phyloP scores from a whole-genome alignment of 805 yeast species.

The Candida corydali region DNA sequence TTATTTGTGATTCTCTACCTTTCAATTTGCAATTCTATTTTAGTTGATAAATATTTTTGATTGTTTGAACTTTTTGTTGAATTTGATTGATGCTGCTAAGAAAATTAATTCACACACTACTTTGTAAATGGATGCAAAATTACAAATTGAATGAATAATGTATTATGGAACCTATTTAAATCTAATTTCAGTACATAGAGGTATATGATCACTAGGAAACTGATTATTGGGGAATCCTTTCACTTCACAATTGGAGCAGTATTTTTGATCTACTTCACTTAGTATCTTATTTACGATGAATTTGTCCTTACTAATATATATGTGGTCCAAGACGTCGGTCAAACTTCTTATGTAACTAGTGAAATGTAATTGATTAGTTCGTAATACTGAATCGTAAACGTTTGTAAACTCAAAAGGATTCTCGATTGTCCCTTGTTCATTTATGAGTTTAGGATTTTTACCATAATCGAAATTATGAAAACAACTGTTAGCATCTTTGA shows the following conservation, averaged over 20 bases:
- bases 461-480: conserved; percentile 16
- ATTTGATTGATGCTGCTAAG: background rate
- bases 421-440: conserved; percentile 8
- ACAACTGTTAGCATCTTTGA: conserved; percentile 10
- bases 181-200: conserved; percentile 25
- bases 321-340: conserved; percentile 54
- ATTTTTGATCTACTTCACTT: conserved; percentile 43
- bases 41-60: too few species aligned
- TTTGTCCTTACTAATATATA: conserved; percentile 46
- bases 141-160: too few species aligned
- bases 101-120: background rate
- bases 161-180: conserved; percentile 11
- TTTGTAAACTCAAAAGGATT: conserved; percentile 15
- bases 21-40: too few species aligned
- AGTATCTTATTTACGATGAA: conserved; percentile 41
- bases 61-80: background rate
- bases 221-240: conserved; percentile 52
- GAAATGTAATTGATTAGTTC: conserved; percentile 13
- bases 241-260: conserved; percentile 19
- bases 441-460: conserved; percentile 11
- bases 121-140: conserved; percentile 3
- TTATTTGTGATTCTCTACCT: too few species aligned
- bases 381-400: conserved; percentile 16
- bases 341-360: conserved; percentile 44
- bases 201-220: conserved; percentile 57